Conservation (phyloP, 2,329 filamentous ascomycete genomes). For the Nemania bipapillata region DNA sequence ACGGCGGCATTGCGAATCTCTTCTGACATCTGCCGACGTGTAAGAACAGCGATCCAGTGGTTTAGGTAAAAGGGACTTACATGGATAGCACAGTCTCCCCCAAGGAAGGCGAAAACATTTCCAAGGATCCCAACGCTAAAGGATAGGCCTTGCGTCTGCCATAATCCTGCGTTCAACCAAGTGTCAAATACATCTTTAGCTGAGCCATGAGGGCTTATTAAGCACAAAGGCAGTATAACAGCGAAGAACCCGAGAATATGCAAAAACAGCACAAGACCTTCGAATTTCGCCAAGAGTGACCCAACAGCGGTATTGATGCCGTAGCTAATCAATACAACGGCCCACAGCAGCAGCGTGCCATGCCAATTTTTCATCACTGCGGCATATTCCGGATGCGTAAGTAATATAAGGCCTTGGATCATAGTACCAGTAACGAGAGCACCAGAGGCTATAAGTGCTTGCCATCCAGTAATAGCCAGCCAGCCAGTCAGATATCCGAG, state of each 20-base stretch:
- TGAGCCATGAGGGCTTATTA: constrained; percentile 45
- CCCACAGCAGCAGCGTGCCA: constrained; percentile 47
- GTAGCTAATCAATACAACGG: constrained; percentile 56
- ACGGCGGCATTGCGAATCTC: constrained; percentile 61
- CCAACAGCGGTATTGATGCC: constrained; percentile 52
- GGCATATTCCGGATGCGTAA: constrained; percentile 40
- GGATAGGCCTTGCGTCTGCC: constrained; percentile 44
- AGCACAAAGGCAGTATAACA: constrained; percentile 53
- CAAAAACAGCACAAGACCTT: constrained; percentile 56
- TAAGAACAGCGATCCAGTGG: neutral
- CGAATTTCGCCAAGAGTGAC: constrained; percentile 53
- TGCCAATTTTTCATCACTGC: constrained; percentile 39
- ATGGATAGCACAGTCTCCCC: constrained; percentile 40
- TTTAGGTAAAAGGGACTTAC: constrained; percentile 23
- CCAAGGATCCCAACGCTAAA: constrained; percentile 38
- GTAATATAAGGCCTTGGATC: constrained; percentile 41
- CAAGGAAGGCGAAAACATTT: constrained; percentile 40
- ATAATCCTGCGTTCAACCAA: constrained; percentile 42
- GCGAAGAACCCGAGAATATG: constrained; percentile 61
- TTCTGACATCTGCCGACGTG: constrained; percentile 55
- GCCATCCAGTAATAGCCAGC: constrained; percentile 42
- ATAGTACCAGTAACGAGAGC: constrained; percentile 38
- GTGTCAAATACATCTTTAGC: constrained; percentile 49
- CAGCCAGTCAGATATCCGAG: constrained; percentile 43
- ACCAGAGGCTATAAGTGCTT: constrained; percentile 37